Conservation (phyloP, 495 filamentous ascomycete species). For the Rhizodiscina lignyota region DNA sequence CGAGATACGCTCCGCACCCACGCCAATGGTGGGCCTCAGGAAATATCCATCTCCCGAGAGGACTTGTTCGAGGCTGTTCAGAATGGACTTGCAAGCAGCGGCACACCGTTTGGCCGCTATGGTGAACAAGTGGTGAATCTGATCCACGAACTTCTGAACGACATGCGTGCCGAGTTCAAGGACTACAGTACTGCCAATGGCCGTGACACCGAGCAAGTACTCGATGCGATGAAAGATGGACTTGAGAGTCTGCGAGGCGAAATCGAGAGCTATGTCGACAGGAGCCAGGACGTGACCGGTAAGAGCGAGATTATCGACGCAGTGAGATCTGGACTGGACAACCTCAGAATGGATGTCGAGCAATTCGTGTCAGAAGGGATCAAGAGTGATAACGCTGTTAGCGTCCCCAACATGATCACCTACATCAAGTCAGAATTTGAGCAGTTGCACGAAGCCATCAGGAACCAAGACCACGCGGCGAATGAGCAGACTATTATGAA, state of each 20-base stretch:
- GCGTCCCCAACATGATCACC: conserved; percentile 41
- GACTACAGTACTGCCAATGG: conserved; percentile 59
- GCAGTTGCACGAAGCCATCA: conserved; percentile 25
- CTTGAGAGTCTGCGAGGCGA: conserved; percentile 63
- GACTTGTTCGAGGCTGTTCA: conserved; percentile 52
- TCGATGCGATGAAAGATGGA: conserved; percentile 74
- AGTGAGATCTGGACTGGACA: conserved; percentile 53
- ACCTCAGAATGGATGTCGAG: conserved; percentile 56
- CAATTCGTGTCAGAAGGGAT: conserved; percentile 34
- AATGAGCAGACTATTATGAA: conserved; percentile 16
- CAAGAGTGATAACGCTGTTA: conserved; percentile 21
- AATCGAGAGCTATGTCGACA: conserved; percentile 65
- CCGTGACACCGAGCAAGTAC: conserved; percentile 61
- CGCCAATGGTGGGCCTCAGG: conserved; percentile 27
- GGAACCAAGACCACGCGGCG: conserved; percentile 4
- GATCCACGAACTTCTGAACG: conserved; percentile 57
- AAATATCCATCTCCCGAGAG: conserved; percentile 45
- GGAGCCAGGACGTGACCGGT: conserved; percentile 42
- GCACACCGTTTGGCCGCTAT: conserved; percentile 29
- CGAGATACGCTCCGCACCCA: conserved; percentile 34
- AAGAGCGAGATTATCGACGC: conserved; percentile 68
- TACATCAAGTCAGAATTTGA: conserved; percentile 67
- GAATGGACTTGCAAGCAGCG: conserved; percentile 36
- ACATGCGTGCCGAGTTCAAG: conserved; percentile 54
- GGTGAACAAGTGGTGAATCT: conserved; percentile 54